These are phyloP conservation scores for Schizonepeta tenuifolia DNA, from an alignment of 257 asterid genomes.

Conservation along the genomic window DNA sequence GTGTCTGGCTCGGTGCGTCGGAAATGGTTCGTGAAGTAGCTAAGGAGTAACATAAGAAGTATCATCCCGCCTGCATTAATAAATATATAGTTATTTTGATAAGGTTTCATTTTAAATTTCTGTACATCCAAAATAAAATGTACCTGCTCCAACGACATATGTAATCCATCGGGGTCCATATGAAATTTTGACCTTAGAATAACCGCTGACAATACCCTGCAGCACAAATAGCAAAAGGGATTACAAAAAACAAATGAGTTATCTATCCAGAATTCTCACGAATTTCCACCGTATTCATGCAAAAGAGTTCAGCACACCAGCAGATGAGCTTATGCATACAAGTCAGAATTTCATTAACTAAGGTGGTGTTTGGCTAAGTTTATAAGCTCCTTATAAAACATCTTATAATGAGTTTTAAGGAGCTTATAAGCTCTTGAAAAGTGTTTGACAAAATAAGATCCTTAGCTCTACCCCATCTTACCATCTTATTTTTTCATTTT, in stretches of 20 bases:
- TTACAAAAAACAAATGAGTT: not conserved
- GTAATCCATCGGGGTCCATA: slow-evolving; percentile 78
- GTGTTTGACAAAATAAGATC: too few relatives aligned
- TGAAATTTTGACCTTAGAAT: slow-evolving; percentile 58
- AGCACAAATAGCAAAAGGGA: slow-evolving; percentile 26
- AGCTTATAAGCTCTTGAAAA: too few relatives aligned
- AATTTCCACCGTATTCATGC: slow-evolving; percentile 2
- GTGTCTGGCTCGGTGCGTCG: slow-evolving; percentile 36
- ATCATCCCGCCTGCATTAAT: slow-evolving; percentile 59
- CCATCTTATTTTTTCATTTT: too few relatives aligned
- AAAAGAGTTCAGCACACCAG: slow-evolving; percentile 10
- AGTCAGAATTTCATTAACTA: not conserved
- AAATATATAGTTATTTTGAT: slow-evolving; percentile 10
- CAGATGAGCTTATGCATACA: slow-evolving; percentile 2
- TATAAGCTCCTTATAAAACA: too few relatives aligned
- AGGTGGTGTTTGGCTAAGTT: too few relatives aligned
- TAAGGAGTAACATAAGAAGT: slow-evolving; percentile 45
- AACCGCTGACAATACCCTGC: slow-evolving; percentile 53
- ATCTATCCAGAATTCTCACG: not conserved
- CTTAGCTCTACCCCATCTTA: too few relatives aligned
- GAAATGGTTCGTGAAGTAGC: slow-evolving; percentile 40
- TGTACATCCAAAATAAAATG: slow-evolving; percentile 18
- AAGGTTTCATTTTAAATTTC: not conserved
- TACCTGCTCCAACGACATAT: slow-evolving; percentile 68
- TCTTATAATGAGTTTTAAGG: too few relatives aligned